Conservation (phyloP, 352 stramenopile species). For the Aphanomyces astaci region DNA sequence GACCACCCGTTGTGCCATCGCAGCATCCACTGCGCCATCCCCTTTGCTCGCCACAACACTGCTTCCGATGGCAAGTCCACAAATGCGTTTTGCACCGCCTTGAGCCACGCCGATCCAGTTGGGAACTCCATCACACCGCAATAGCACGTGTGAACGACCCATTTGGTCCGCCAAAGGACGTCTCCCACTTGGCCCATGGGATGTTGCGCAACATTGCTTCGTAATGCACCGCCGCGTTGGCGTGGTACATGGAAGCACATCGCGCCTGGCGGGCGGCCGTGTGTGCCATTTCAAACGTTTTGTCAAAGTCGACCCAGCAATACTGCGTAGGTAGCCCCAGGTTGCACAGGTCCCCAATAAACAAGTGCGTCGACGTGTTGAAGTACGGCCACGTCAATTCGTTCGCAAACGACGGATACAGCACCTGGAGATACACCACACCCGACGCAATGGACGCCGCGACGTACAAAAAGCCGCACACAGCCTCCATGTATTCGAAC, state of each 20-base stretch:
- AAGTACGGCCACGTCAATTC: too few relatives aligned
- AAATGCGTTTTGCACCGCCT: constrained; percentile 2
- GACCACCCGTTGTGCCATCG: background rate
- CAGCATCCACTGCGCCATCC: background rate
- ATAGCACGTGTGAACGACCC: background rate
- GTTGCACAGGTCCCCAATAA: too few relatives aligned
- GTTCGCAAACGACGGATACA: too few relatives aligned
- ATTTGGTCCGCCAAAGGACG: background rate
- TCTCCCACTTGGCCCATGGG: background rate
- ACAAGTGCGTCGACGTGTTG: too few relatives aligned
- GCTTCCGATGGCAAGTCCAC: background rate
- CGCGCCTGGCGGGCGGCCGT: background rate
- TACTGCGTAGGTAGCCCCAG: background rate
- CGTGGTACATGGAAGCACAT: background rate
- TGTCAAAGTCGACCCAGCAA: constrained; percentile 10
- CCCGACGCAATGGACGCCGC: too few relatives aligned
- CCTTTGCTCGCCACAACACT: background rate
- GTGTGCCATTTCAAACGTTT: background rate
- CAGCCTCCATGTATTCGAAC: too few relatives aligned
- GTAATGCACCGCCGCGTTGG: background rate
- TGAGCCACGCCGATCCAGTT: background rate
- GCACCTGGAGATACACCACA: too few relatives aligned
- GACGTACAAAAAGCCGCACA: too few relatives aligned
- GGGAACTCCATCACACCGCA: background rate
- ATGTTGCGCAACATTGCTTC: constrained; percentile 6